A percentile compares a stretch with the other conserved stretches of the same genome.
Conservation (phyloP, 2,329 filamentous ascomycete species). For the Calonectria leucothoes region DNA sequence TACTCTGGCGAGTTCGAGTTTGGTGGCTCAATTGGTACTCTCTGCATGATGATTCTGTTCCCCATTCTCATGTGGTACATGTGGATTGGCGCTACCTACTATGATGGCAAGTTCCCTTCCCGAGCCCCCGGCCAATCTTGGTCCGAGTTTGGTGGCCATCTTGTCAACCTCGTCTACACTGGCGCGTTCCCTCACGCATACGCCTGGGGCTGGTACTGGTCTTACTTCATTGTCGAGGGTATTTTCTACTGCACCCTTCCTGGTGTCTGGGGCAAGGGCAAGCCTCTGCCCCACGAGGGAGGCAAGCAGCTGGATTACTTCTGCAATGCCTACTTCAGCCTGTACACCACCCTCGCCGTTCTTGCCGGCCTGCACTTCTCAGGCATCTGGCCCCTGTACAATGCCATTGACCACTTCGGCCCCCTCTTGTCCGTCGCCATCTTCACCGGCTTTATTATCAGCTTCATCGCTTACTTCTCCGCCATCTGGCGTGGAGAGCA, state of each 20-base stretch:
- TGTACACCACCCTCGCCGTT: slow-evolving; percentile 85
- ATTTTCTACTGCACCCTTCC: slow-evolving; percentile 87
- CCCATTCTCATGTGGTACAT: slow-evolving; percentile 99
- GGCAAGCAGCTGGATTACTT: slow-evolving; percentile 93
- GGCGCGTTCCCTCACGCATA: slow-evolving; percentile 85
- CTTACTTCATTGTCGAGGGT: slow-evolving; percentile 87
- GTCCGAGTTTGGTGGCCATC: slow-evolving; percentile 76
- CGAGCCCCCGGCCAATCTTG: slow-evolving; percentile 74
- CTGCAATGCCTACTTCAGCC: slow-evolving; percentile 89
- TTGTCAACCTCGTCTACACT: slow-evolving; percentile 80
- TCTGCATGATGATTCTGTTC: slow-evolving; percentile 90
- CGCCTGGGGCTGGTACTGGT: slow-evolving; percentile 96
- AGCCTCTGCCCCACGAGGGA: slow-evolving; percentile 83
- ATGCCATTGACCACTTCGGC: slow-evolving; percentile 94
- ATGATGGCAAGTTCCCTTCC: slow-evolving; percentile 83
- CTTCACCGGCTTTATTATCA: slow-evolving; percentile 86
- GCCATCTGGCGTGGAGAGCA: slow-evolving; percentile 82
- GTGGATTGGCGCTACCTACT: slow-evolving; percentile 97
- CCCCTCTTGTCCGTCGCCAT: slow-evolving; percentile 94
- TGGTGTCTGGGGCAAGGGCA: slow-evolving; percentile 88
- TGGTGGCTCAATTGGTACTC: slow-evolving; percentile 84
- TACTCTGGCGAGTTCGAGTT: slow-evolving; percentile 81
- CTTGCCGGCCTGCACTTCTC: slow-evolving; percentile 81
- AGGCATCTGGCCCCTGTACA: slow-evolving; percentile 89
- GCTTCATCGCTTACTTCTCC: slow-evolving; percentile 87